Evolutionary conservation across 805 yeast genomes (phyloP).

Genomic region (Saccharomycopsis fibuligera): DNA sequence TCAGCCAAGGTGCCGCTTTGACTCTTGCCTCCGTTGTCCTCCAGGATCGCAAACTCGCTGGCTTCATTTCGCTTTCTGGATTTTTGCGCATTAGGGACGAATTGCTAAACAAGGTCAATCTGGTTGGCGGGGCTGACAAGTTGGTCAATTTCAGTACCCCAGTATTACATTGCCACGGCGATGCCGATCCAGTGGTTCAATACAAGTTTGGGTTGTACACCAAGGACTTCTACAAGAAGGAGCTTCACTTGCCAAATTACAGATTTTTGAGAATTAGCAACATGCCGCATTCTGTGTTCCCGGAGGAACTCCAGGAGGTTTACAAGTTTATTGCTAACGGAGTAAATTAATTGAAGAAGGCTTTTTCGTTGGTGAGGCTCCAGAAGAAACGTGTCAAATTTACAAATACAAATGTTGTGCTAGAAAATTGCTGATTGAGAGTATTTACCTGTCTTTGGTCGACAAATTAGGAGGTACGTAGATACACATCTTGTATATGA

Average conservation of each 20-base stretch:
- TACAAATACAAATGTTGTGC: too few relatives aligned
- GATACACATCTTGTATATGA: too few relatives aligned
- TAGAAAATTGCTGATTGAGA: too few relatives aligned
- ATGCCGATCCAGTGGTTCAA: slow-evolving; percentile 59
- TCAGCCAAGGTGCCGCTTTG: slow-evolving; percentile 89
- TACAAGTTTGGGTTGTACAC: slow-evolving; percentile 33
- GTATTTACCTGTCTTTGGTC: too few relatives aligned
- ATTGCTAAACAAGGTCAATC: slow-evolving; percentile 23
- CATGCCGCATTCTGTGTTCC: slow-evolving; percentile 34
- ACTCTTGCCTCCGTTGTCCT: slow-evolving; percentile 42
- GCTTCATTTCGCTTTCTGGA: slow-evolving; percentile 73
- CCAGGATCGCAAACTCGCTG: slow-evolving; percentile 63
- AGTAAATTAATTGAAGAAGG: too few relatives aligned
- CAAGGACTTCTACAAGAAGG: slow-evolving; percentile 29
- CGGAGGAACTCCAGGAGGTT: slow-evolving; percentile 34
- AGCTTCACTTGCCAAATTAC: slow-evolving; percentile 33
- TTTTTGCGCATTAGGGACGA: slow-evolving; percentile 42
- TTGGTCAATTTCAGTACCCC: slow-evolving; percentile 56
- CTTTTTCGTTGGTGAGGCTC: too few relatives aligned
- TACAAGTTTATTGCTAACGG: slow-evolving; percentile 27
- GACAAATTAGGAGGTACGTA: too few relatives aligned
- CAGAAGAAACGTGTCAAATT: too few relatives aligned
- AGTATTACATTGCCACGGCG: slow-evolving; percentile 85
- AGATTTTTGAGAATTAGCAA: slow-evolving; percentile 25
- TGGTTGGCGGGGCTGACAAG: slow-evolving; percentile 25